These are phyloP conservation scores for Botrytis medusae DNA, from an alignment of 2,329 filamentous ascomycete species.

Conservation along the genomic window DNA sequence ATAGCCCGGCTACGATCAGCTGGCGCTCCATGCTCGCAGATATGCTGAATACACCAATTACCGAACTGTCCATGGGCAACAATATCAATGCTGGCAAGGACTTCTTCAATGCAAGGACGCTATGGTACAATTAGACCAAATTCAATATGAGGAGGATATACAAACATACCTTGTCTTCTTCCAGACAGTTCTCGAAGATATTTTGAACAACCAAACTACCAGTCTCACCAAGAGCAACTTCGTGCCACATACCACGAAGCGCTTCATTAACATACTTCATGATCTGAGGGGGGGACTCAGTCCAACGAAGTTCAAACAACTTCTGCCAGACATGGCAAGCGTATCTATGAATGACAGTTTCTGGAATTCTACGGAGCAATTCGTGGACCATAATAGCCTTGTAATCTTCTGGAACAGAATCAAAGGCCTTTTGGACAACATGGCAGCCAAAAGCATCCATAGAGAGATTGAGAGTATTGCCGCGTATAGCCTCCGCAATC, in stretches of 20 bases:
- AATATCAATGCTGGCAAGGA: constrained; percentile 90
- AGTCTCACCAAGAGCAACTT: constrained; percentile 94
- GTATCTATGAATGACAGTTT: constrained; percentile 97
- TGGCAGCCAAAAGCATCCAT: constrained; percentile 99
- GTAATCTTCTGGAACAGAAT: constrained; percentile 95
- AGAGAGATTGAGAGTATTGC: constrained; percentile 88
- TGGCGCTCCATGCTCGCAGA: constrained; percentile 92
- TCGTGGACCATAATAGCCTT: constrained; percentile 99
- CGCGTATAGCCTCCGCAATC: constrained; percentile 91
- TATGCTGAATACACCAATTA: constrained; percentile 99
- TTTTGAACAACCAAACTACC: constrained; percentile 98
- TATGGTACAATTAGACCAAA: constrained; percentile 43
- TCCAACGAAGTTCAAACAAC: constrained; percentile 96
- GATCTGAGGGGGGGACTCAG: constrained; percentile 89
- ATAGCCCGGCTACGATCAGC: constrained; percentile 90
- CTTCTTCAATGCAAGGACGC: constrained; percentile 97
- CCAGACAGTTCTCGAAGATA: constrained; percentile 98
- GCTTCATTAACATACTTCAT: constrained; percentile 99
- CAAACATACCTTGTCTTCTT: constrained; percentile 85
- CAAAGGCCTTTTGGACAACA: constrained; percentile 97
- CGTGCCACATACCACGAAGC: constrained; percentile 95
- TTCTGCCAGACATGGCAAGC: constrained; percentile 99
- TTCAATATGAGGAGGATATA: background rate
- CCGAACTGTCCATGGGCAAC: constrained; percentile 97
- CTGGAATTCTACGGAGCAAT: constrained; percentile 87